These are phyloP conservation scores for Capillidium heterosporum DNA, from an alignment of 371 early-diverging fungal genomes.

Conservation along the genomic window DNA sequence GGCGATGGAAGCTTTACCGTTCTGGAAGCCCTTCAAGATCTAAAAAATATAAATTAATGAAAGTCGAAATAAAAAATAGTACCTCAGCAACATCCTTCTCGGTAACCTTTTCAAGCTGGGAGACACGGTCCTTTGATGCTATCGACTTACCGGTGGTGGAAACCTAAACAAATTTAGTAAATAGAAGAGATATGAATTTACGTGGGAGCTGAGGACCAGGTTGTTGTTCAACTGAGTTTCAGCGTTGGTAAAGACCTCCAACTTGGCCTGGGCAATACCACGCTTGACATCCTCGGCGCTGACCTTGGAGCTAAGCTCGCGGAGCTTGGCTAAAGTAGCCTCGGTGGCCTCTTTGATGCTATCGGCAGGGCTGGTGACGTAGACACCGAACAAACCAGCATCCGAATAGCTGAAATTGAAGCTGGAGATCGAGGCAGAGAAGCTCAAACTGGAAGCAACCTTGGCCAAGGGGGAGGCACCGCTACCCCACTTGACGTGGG, in stretches of 20 bases:
- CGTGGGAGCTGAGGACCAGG: constrained; percentile 11
- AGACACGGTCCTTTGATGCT: constrained; percentile 24
- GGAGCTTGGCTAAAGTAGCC: constrained; percentile 48
- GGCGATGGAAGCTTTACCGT: neutral
- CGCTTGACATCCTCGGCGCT: constrained; percentile 47
- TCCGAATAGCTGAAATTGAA: constrained; percentile 83
- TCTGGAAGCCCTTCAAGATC: neutral
- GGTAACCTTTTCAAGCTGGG: constrained; percentile 36
- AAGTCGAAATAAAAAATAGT: constrained; percentile 7
- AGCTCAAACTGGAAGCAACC: constrained; percentile 32
- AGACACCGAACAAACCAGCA: constrained; percentile 81
- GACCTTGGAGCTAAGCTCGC: constrained; percentile 30
- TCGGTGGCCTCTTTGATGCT: constrained; percentile 39
- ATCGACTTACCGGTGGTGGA: constrained; percentile 23
- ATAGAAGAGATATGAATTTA: neutral
- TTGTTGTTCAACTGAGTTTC: constrained; percentile 34
- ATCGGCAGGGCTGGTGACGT: constrained; percentile 39
- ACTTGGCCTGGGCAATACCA: constrained; percentile 72
- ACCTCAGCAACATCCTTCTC: constrained; percentile 41
- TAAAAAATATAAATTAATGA: constrained; percentile 1
- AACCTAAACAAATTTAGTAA: constrained; percentile 17
- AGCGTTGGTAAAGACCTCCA: constrained; percentile 43
- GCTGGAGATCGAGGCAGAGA: constrained; percentile 38
- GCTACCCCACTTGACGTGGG: constrained; percentile 51
- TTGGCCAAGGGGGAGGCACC: constrained; percentile 52